Percentiles rank a stretch among this genome's conserved stretches.
phyloP scores from a whole-genome alignment of 2,329 filamentous ascomycete species.

The Diaporthe citrichinensis region DNA sequence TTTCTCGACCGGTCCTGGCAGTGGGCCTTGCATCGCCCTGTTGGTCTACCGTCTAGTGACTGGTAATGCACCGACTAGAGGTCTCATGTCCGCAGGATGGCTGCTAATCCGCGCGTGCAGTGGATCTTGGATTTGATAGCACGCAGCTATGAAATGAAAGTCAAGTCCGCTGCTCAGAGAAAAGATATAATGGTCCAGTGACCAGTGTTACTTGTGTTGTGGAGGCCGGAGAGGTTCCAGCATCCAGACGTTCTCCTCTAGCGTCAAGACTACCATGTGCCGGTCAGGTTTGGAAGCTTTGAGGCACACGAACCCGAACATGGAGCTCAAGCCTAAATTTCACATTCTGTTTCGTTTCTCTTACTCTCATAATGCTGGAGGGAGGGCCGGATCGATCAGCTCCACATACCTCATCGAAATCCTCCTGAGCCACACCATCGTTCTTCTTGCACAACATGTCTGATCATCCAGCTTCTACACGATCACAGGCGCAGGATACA shows the following conservation, averaged over 20 bases:
- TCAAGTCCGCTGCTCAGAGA: too few species aligned
- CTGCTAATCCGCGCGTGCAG: neutral
- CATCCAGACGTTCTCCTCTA: neutral
- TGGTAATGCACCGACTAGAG: neutral
- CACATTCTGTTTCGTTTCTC: neutral
- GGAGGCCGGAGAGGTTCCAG: neutral
- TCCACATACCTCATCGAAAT: neutral
- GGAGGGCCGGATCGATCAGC: neutral
- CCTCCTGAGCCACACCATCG: neutral
- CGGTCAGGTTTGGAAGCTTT: conserved; percentile 3
- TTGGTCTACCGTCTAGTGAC: conserved; percentile 3
- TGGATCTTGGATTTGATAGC: neutral
- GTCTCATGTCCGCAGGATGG: neutral
- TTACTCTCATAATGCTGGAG: neutral
- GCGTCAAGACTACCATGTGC: neutral
- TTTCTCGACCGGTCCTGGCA: neutral
- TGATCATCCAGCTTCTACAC: neutral
- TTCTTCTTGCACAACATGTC: neutral
- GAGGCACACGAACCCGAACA: neutral
- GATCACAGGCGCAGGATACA: neutral
- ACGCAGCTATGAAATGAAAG: neutral
- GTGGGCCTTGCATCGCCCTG: neutral
- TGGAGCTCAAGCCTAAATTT: neutral
- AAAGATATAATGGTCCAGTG: neutral
- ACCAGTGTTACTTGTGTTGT: neutral